A percentile compares a stretch with the other conserved stretches of the same genome.
Conservation (phyloP, 1,139 yeast species). For the Blastobotrys arbuscula region DNA sequence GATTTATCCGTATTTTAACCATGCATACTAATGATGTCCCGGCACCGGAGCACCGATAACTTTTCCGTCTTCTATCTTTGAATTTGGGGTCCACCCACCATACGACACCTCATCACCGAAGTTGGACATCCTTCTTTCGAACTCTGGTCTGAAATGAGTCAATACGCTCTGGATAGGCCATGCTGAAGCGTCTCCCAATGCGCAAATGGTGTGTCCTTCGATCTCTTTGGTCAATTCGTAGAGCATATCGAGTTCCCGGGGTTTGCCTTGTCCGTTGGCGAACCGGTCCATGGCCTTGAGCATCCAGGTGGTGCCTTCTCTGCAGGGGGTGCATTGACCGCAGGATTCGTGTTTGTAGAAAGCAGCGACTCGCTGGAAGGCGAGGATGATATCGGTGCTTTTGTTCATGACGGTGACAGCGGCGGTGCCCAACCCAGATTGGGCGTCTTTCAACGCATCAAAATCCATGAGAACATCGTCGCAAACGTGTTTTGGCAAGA, state of each 20-base stretch:
- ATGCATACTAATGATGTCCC: constrained; percentile 8
- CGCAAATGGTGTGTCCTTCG: constrained; percentile 89
- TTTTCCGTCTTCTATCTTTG: constrained; percentile 57
- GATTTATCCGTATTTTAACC: too few relatives aligned
- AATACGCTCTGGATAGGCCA: constrained; percentile 90
- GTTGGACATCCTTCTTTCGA: constrained; percentile 62
- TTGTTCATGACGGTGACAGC: constrained; percentile 89
- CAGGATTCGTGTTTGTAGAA: constrained; percentile 89
- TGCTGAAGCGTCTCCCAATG: constrained; percentile 87
- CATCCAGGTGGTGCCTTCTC: constrained; percentile 90
- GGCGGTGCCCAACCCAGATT: constrained; percentile 86
- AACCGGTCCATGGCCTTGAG: constrained; percentile 79
- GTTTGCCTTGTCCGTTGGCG: constrained; percentile 68
- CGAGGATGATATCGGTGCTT: constrained; percentile 75
- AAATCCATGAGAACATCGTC: constrained; percentile 74
- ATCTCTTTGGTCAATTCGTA: constrained; percentile 76
- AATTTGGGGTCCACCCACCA: constrained; percentile 76
- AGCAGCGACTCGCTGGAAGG: constrained; percentile 75
- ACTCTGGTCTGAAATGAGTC: constrained; percentile 73
- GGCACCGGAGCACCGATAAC: constrained; percentile 16
- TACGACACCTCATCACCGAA: constrained; percentile 42
- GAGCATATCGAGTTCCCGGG: constrained; percentile 75
- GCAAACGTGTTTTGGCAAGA: constrained; percentile 62
- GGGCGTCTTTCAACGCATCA: constrained; percentile 77
- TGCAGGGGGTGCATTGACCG: constrained; percentile 92